Evolutionary conservation across 2,329 filamentous ascomycete genomes (phyloP), one percentile per base, ranked within the genome.

Genomic region (Pseudogymnoascus sp.): DNA sequence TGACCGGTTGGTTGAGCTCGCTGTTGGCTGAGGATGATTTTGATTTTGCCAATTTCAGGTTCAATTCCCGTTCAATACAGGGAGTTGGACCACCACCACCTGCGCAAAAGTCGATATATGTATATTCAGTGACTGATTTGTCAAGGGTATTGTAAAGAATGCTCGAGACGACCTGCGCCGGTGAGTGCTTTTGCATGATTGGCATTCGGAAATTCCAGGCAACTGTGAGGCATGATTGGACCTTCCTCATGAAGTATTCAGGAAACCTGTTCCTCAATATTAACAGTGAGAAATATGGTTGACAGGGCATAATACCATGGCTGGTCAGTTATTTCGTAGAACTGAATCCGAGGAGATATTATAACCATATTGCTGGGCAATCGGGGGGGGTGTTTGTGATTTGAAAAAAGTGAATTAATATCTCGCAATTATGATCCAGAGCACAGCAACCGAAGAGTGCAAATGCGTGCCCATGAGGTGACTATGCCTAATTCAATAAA

Each of bases 91-190:
- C 89, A 41, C 89, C 89, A 12, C 82, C 86, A 60, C 89, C 89
- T 2, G 88, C 87, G 72, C 88, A 91, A 74, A 91, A 90, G 75
- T 93, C 89, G 65, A 92, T 81, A 68, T 89, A 86, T 16, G 82
- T 85, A 73, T 88, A 86, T 1, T 77, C 73, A 16, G 78, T 75
- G 1, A 84, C 75, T 25, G 76, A 70, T 4, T 70, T 64, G 37
- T 79, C 78, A 12, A 88, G 79, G 43, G 81, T 75, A 21, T 74
- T 74, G 40, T 80, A 76, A 52, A 91, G 80, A 18, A 84, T 75
- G 45, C 77, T 73, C 55, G 86, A 83, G n/a, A 84, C 86, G 43
- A 87, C 71, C n/a, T 79, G 75, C 16, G 86, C 85, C 1, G 87
- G 84, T 7, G 84, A 82, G 60, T 75, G 74, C 28, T 75, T 71